phyloP scores from a whole-genome alignment of 495 filamentous ascomycete genomes.

The Podospora anserina region DNA sequence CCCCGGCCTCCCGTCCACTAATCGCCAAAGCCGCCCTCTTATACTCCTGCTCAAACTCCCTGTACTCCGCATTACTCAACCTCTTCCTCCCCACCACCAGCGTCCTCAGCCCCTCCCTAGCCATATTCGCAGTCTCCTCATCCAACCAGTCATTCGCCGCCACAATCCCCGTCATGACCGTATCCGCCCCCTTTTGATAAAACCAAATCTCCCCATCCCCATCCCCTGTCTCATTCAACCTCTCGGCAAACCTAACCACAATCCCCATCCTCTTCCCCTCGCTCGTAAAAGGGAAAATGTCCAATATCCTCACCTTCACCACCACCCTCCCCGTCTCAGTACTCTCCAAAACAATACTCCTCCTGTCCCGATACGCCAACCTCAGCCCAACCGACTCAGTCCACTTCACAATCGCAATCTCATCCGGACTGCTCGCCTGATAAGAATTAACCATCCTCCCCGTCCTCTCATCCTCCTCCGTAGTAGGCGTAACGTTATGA shows the following conservation, averaged over 20 bases:
- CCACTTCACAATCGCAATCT: constrained; percentile 97
- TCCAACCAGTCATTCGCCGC: constrained; percentile 96
- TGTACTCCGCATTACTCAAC: constrained; percentile 70
- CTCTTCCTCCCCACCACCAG: constrained; percentile 88
- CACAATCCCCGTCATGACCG: constrained; percentile 93
- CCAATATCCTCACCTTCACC: constrained; percentile 83
- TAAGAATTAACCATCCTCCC: constrained; percentile 78
- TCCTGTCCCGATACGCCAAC: constrained; percentile 79
- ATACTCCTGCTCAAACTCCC: constrained; percentile 71
- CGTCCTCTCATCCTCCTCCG: constrained; percentile 60
- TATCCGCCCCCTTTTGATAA: constrained; percentile 97
- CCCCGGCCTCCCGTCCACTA: constrained; percentile 70
- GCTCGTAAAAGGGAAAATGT: constrained; percentile 96
- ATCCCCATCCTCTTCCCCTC: constrained; percentile 99
- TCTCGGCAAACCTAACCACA: constrained; percentile 74
- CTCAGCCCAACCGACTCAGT: constrained; percentile 90
- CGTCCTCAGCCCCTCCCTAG: constrained; percentile 89
- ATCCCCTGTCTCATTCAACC: constrained; percentile 39
- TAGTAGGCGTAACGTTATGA: constrained; percentile 92
- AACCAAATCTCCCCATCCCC: constrained; percentile 85
- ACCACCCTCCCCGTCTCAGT: constrained; percentile 71
- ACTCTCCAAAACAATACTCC: constrained; percentile 74
- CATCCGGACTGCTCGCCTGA: constrained; percentile 94
- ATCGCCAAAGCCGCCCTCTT: constrained; percentile 77
- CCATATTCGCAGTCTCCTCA: constrained; percentile 98